Evolutionary conservation across 1,139 yeast genomes (phyloP).

Genomic region (Candida smagusa): DNA sequence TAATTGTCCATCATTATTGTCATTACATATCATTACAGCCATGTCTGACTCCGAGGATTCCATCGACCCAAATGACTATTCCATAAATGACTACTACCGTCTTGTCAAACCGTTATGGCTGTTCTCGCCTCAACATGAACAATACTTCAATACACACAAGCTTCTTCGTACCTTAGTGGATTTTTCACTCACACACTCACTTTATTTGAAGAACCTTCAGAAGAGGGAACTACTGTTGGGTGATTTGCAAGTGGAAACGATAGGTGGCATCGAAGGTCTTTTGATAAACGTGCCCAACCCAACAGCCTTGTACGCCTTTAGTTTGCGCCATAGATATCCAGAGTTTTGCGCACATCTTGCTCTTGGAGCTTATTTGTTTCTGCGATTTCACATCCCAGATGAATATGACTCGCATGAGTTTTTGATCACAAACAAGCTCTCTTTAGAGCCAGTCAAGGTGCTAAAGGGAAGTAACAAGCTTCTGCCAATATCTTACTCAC

Average conservation of each 20-base stretch:
- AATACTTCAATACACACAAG: slow-evolving; percentile 20
- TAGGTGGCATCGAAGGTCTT: slow-evolving; percentile 1
- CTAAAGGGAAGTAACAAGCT: slow-evolving; percentile 26
- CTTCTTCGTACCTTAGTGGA: slow-evolving; percentile 27
- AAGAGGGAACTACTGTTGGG: slow-evolving; percentile 23
- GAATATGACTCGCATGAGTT: slow-evolving; percentile 25
- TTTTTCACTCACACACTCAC: slow-evolving; percentile 23
- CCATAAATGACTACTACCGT: slow-evolving; percentile 21
- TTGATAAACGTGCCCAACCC: slow-evolving; percentile 1
- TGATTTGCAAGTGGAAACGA: slow-evolving; percentile 13
- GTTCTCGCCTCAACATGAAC: slow-evolving; percentile 11
- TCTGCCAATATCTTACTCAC: slow-evolving; percentile 23
- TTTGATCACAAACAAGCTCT: slow-evolving; percentile 10
- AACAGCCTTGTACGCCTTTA: neutral
- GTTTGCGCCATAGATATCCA: slow-evolving; percentile 23
- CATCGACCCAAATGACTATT: slow-evolving; percentile 14
- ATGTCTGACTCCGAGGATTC: slow-evolving; percentile 16
- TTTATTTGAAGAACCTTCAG: slow-evolving; percentile 20
- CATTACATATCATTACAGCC: neutral
- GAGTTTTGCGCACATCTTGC: slow-evolving; percentile 32
- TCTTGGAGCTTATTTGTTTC: slow-evolving; percentile 27
- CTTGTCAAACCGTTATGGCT: slow-evolving; percentile 20
- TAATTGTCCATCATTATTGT: neutral
- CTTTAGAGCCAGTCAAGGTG: slow-evolving; percentile 20
- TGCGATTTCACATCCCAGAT: slow-evolving; percentile 30